Percentiles rank a stretch among this genome's conserved stretches.
These are phyloP conservation scores for Ocimum tenuiflorum DNA, from an alignment of 257 asterid species.

Conservation along the genomic window DNA sequence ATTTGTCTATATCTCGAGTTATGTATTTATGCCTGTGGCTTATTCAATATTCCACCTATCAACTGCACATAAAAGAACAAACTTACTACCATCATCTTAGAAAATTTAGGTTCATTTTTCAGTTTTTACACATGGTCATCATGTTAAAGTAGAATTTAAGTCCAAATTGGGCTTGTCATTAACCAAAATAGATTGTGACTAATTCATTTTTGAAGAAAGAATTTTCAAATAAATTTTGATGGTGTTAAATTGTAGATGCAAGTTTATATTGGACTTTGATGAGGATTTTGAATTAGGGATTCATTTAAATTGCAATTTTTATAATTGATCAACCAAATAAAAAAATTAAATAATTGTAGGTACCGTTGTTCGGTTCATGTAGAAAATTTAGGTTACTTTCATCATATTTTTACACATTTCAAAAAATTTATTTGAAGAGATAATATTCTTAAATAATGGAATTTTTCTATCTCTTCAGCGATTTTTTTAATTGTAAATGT, in stretches of 20 bases:
- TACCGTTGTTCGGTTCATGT: too few relatives aligned
- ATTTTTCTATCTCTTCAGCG: too few relatives aligned
- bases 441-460: too few relatives aligned
- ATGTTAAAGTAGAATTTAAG: neutral
- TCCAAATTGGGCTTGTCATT: neutral
- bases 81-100: neutral
- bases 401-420: too few relatives aligned
- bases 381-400: too few relatives aligned
- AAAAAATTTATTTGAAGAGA: neutral
- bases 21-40: constrained; percentile 1
- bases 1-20: neutral
- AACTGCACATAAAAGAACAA: constrained; percentile 5
- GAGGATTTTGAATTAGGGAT: too few relatives aligned
- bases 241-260: neutral
- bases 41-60: constrained; percentile 13
- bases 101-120: neutral
- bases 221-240: neutral
- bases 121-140: neutral
- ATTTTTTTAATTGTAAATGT: too few relatives aligned
- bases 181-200: neutral
- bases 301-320: too few relatives aligned
- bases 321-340: too few relatives aligned
- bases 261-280: too few relatives aligned
- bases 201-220: neutral
- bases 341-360: too few relatives aligned